These are phyloP conservation scores for Ascocoryne sarcoides DNA, from an alignment of 2,329 filamentous ascomycete species.

Conservation along the genomic window DNA sequence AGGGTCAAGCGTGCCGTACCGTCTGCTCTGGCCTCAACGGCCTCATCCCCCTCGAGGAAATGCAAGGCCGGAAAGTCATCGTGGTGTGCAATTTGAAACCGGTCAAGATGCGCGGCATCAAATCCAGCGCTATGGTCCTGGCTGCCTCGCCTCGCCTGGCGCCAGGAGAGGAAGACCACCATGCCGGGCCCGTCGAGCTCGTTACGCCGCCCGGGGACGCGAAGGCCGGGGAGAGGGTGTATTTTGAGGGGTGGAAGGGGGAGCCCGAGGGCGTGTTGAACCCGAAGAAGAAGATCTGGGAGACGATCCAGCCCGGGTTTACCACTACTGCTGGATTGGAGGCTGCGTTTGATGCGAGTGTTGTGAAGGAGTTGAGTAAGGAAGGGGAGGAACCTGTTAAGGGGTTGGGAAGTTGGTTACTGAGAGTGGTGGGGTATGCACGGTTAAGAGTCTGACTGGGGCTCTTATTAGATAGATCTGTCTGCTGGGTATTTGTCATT, in stretches of 20 bases:
- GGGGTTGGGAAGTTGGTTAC: conserved; percentile 61
- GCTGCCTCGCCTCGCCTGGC: conserved; percentile 79
- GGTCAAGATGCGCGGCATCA: conserved; percentile 94
- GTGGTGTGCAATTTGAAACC: conserved; percentile 98
- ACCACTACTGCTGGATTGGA: conserved; percentile 74
- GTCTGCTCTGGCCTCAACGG: conserved; percentile 97
- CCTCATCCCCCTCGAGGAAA: conserved; percentile 82
- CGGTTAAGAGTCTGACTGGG: conserved; percentile 69
- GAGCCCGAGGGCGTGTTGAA: conserved; percentile 91
- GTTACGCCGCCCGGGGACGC: conserved; percentile 73
- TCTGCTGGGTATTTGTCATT: no score
- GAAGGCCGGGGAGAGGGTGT: conserved; percentile 78
- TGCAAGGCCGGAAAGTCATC: conserved; percentile 93
- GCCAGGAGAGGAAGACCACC: conserved; percentile 75
- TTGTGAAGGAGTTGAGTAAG: conserved; percentile 68
- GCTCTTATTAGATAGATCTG: conserved; percentile 68
- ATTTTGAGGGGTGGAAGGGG: conserved; percentile 89
- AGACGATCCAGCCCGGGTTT: conserved; percentile 92
- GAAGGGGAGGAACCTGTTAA: conserved; percentile 43
- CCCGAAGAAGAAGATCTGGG: conserved; percentile 99
- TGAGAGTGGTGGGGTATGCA: conserved; percentile 70
- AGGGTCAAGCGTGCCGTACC: conserved; percentile 85
- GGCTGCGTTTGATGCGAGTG: conserved; percentile 76
- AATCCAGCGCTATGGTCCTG: conserved; percentile 81
- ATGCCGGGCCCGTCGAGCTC: conserved; percentile 86